phyloP scores from a whole-genome alignment of 768 basidiomycete genomes.

The Mycena galericulata region DNA sequence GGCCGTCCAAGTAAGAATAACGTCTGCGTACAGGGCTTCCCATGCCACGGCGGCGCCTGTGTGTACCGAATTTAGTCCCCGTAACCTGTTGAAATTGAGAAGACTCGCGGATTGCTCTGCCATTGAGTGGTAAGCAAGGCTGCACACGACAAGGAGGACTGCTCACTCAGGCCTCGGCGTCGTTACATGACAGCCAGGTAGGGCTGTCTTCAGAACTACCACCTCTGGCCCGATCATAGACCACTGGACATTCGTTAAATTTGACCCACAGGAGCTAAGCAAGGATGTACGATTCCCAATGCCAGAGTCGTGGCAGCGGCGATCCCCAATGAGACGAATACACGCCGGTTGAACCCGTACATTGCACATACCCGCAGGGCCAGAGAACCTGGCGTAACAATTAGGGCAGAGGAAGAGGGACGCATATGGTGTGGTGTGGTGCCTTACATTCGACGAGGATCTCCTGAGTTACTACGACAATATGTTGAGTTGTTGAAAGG shows the following conservation, averaged over 20 bases:
- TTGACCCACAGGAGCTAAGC: neutral
- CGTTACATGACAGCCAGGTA: neutral
- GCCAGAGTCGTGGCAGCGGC: neutral
- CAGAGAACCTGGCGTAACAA: neutral
- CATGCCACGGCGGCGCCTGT: neutral
- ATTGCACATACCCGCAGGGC: constrained; percentile 5
- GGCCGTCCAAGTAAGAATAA: neutral
- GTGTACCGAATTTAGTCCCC: neutral
- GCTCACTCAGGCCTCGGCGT: neutral
- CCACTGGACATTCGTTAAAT: neutral
- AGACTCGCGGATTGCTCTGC: neutral
- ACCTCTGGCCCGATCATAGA: neutral
- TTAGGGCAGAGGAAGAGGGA: too few species aligned
- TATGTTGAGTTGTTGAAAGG: neutral
- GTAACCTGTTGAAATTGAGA: too few species aligned
- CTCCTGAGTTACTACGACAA: neutral
- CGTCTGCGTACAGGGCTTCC: neutral
- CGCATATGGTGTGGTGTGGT: neutral
- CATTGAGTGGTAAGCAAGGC: too few species aligned
- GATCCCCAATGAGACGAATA: neutral
- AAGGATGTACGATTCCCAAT: constrained; percentile 7
- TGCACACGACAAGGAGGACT: too few species aligned
- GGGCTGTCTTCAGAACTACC: neutral
- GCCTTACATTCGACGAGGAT: neutral
- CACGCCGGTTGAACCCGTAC: constrained; percentile 13